A percentile compares a stretch with the other conserved stretches of the same genome.
phyloP scores from a whole-genome alignment of 176 grass and related monocot genomes.

The Oryza brachyantha region DNA sequence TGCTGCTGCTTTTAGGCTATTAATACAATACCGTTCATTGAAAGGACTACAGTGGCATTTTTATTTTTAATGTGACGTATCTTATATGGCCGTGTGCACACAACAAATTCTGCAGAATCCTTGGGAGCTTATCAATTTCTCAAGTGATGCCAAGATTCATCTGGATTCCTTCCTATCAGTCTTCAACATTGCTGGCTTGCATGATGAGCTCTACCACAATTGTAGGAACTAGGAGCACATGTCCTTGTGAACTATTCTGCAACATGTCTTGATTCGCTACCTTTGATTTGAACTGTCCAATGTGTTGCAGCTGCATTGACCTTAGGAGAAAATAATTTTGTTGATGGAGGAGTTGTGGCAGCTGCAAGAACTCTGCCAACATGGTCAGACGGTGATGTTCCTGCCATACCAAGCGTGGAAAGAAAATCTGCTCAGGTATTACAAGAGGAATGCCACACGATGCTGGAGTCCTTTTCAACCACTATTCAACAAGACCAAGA shows the following conservation, averaged over 20 bases:
- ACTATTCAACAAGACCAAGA: conserved; percentile 66
- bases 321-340: conserved; percentile 59
- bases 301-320: conserved; percentile 51
- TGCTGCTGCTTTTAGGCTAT: background rate
- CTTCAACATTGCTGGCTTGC: conserved; percentile 88
- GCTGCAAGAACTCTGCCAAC: conserved; percentile 83
- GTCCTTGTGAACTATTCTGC: background rate
- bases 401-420: conserved; percentile 74
- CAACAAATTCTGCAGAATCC: conserved; percentile 66
- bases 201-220: conserved; percentile 83
- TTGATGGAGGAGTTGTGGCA: conserved; percentile 83
- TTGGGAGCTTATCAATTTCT: conserved; percentile 91
- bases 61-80: background rate
- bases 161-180: conserved; percentile 84
- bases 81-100: background rate
- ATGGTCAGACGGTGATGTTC: conserved; percentile 81
- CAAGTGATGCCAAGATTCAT: conserved; percentile 67
- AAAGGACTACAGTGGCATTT: background rate
- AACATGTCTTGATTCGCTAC: background rate
- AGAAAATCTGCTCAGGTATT: conserved; percentile 66
- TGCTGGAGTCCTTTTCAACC: conserved; percentile 70
- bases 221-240: conserved; percentile 53
- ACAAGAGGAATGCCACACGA: conserved; percentile 77
- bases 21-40: background rate
- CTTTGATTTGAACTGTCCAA: conserved; percentile 16